Conservation (phyloP, 2,329 filamentous ascomycete species). For the Penicillium vulpinum region DNA sequence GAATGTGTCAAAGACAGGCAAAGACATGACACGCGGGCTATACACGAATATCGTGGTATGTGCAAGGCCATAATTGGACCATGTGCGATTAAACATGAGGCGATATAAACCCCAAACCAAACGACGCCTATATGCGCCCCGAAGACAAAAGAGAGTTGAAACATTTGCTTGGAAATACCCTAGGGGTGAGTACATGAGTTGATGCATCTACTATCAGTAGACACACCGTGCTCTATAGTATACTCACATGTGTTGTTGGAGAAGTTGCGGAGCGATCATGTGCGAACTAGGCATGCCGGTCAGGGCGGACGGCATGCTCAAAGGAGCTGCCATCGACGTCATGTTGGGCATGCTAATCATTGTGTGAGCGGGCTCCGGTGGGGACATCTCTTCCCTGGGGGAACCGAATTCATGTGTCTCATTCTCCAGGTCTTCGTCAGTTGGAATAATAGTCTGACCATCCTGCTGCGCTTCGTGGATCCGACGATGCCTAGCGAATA, state of each 20-base stretch:
- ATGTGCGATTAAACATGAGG: conserved; percentile 11
- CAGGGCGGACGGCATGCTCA: conserved; percentile 40
- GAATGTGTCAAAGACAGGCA: not conserved
- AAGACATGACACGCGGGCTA: not conserved
- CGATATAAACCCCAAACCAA: conserved; percentile 3
- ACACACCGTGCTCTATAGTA: not conserved
- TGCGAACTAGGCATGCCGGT: conserved; percentile 43
- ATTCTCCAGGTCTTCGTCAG: conserved; percentile 84
- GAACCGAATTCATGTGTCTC: conserved; percentile 83
- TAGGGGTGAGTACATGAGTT: not conserved
- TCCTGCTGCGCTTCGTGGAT: conserved; percentile 78
- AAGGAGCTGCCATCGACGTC: conserved; percentile 39
- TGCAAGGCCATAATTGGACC: not conserved
- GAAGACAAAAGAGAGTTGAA: not conserved
- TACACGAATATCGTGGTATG: conserved; percentile 5
- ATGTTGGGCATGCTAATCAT: conserved; percentile 38
- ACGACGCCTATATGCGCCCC: not conserved
- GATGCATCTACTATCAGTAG: not conserved
- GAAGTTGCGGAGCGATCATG: conserved; percentile 45
- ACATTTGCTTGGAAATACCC: not conserved
- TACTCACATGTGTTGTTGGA: conserved; percentile 45
- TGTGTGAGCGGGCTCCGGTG: conserved; percentile 32
- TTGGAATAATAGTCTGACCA: conserved; percentile 46
- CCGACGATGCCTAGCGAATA: conserved; percentile 59
- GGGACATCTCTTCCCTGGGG: conserved; percentile 75